Evolutionary conservation across 129 eudicot genomes (phyloP), one percentile per base, ranked within the genome.

Genomic region (Arctium lappa): DNA sequence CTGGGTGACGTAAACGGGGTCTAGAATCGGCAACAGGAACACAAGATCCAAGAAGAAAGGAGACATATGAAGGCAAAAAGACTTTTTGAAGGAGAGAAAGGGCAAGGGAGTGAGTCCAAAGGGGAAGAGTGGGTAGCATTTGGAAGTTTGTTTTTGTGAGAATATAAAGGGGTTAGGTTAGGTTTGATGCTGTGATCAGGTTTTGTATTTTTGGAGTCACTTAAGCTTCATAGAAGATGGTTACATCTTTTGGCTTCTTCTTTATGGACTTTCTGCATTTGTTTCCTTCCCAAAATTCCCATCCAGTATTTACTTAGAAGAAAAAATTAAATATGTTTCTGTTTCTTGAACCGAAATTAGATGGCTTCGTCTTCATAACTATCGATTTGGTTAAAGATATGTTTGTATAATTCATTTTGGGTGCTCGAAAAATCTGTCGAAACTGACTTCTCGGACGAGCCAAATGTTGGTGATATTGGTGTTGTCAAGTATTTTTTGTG

Each of bases 31-130:
- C 83, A 12, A 82, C 79, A 8, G 34, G 33, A 77, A 81, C 88
- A 86, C 85, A 72, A 79, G 87, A 80, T 82, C 86, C 92, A 86
- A 88, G 76, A 79, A 44, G 90, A 83, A 87, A 84, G 81, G 73
- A 73, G 72, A 77, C 33, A 29, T 9, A 60, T 69, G 83, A 70
- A 84, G 88, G 88, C 76, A 81, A 79, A 75, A 82, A 80, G 87
- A 88, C 85, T 81, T 90, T 88, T 76, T 68, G 37, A 56, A 69
- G 74, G 78, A 72, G 89, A 68, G 39, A 87, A 83, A 88, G n/a
- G 93, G 30, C 72, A 76, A 79, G 70, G 30, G 34, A 18, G 70
- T 76, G 50, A 72, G 84, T 39, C 84, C 88, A 89, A 88, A 46
- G 2, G 62, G 74, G 39, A 69, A 42, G 76, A 81, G 85, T 39